Evolutionary conservation across 169 alveolate species (phyloP).

Genomic region (Babesia bovis): DNA sequence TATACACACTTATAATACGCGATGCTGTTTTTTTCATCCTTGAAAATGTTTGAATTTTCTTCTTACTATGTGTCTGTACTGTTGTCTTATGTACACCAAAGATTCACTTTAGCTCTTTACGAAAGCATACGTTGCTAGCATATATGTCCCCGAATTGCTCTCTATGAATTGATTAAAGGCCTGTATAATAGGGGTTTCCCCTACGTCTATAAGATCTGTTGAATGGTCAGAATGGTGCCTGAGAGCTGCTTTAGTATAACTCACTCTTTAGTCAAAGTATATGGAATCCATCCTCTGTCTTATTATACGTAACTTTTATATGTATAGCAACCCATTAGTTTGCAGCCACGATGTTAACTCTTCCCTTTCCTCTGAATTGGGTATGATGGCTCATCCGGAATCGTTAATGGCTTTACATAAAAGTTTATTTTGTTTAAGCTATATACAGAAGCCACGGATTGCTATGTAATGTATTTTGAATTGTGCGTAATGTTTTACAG

Average conservation of each 20-base stretch:
- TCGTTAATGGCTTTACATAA: slow-evolving; percentile 27
- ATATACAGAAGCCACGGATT: slow-evolving; percentile 2
- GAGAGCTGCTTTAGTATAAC: neutral
- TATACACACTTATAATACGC: too few species aligned
- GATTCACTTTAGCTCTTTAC: neutral
- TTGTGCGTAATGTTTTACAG: neutral
- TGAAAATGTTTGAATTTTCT: slow-evolving; percentile 6
- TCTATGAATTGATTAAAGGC: too few species aligned
- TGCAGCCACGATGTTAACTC: slow-evolving; percentile 10
- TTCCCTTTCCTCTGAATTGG: slow-evolving; percentile 17
- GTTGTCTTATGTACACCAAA: neutral
- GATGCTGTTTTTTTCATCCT: neutral
- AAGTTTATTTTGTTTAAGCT: slow-evolving; percentile 12
- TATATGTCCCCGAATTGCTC: too few species aligned
- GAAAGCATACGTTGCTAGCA: neutral
- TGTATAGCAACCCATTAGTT: neutral
- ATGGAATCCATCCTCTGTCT: slow-evolving; percentile 9
- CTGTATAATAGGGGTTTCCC: too few species aligned
- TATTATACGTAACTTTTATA: slow-evolving; percentile 2
- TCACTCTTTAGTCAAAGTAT: neutral
- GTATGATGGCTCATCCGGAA: slow-evolving; percentile 20
- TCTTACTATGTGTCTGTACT: neutral
- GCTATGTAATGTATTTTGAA: neutral
- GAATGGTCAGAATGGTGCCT: neutral
- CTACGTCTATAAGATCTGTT: neutral